A percentile compares a stretch with the other conserved stretches of the same genome.
These are phyloP conservation scores for Coemansia asiatica DNA, from an alignment of 192 early-diverging fungal species.

Conservation along the genomic window DNA sequence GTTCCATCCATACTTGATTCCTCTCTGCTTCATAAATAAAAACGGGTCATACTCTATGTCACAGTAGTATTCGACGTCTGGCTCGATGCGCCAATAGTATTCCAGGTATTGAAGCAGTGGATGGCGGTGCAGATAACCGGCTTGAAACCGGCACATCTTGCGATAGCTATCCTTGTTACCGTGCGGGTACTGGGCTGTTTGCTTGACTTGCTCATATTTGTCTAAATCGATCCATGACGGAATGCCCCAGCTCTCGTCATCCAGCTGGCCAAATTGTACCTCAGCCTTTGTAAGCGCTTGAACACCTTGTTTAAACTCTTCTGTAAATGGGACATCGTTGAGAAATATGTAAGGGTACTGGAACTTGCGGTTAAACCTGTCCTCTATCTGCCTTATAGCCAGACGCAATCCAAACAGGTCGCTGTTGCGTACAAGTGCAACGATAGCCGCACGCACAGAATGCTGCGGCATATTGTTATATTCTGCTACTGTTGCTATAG, in stretches of 20 bases:
- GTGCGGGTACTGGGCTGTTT: conserved; percentile 42
- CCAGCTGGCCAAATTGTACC: conserved; percentile 60
- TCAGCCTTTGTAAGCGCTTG: conserved; percentile 58
- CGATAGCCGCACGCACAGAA: conserved; percentile 59
- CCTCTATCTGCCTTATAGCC: conserved; percentile 62
- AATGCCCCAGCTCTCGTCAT: conserved; percentile 52
- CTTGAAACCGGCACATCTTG: conserved; percentile 71
- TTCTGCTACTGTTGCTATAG: background rate
- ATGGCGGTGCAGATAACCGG: conserved; percentile 60
- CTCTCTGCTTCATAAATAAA: conserved; percentile 61
- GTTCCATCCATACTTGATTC: conserved; percentile 65
- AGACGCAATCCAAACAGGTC: conserved; percentile 60
- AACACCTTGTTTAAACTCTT: conserved; percentile 65
- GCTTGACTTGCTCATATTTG: conserved; percentile 15
- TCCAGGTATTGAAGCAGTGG: conserved; percentile 59
- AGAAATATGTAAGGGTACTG: conserved; percentile 84
- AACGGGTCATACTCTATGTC: conserved; percentile 69
- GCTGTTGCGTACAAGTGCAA: conserved; percentile 67
- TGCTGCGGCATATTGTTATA: background rate
- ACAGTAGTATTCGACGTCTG: conserved; percentile 64
- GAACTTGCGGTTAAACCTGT: conserved; percentile 71
- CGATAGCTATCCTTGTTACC: conserved; percentile 62
- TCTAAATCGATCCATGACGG: conserved; percentile 57
- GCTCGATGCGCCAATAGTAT: conserved; percentile 69
- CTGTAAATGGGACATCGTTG: conserved; percentile 71